These are phyloP conservation scores for Cymbopogon citratus DNA, from an alignment of 176 grass and related monocot genomes.

Conservation along the genomic window DNA sequence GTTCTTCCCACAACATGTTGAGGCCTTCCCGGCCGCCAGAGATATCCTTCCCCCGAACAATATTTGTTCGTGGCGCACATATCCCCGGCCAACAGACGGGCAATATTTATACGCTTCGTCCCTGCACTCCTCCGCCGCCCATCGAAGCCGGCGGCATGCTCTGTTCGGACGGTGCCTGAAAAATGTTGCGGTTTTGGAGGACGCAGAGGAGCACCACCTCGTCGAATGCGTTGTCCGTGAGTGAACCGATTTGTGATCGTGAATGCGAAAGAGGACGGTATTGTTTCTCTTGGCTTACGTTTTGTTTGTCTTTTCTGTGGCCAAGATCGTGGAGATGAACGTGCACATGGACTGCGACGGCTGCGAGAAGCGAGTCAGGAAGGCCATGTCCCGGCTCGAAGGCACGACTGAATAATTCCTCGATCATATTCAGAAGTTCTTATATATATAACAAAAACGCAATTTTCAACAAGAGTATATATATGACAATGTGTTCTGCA, in stretches of 20 bases:
- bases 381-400: conserved; percentile 61
- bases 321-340: conserved; percentile 67
- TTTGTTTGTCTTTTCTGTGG: neutral
- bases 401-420: conserved; percentile 15
- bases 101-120: conserved; percentile 26
- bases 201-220: conserved; percentile 28
- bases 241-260: conserved; percentile 19
- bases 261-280: neutral
- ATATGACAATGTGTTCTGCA: conserved; percentile 9
- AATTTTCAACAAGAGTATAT: too few species aligned
- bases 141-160: neutral
- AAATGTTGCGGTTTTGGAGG: conserved; percentile 50
- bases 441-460: too few species aligned
- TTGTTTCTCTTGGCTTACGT: neutral
- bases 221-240: conserved; percentile 64
- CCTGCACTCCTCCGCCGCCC: neutral
- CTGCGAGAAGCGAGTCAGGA: conserved; percentile 60
- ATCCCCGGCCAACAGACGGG: too few species aligned
- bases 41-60: neutral
- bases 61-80: neutral
- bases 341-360: conserved; percentile 95
- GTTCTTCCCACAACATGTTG: conserved; percentile 15
- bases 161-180: neutral
- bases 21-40: neutral
- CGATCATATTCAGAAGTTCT: too few species aligned